Percentiles rank a stretch among this genome's conserved stretches.
Evolutionary conservation across 176 grass and related monocot species (phyloP).

Genomic region (Oryza meyeriana): DNA sequence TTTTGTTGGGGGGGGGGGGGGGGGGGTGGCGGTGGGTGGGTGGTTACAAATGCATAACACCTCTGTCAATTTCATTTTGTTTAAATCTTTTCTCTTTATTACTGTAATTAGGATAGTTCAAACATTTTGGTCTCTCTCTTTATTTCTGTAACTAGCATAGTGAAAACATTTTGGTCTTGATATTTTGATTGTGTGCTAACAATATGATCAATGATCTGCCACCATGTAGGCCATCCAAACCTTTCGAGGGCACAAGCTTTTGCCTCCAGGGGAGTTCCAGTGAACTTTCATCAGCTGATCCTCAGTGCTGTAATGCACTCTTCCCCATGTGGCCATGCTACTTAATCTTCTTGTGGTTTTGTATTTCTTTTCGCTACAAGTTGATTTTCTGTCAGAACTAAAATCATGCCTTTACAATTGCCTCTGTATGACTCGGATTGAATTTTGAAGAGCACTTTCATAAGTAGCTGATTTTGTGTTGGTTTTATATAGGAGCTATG

Average conservation of each 20-base stretch:
- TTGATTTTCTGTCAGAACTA: background rate
- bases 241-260: conserved; percentile 28
- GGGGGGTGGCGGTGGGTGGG: too few species aligned
- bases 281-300: conserved; percentile 48
- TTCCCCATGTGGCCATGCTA: background rate
- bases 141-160: background rate
- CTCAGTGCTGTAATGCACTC: conserved; percentile 44
- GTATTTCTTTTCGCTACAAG: background rate
- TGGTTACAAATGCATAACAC: background rate
- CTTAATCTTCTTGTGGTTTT: conserved; percentile 2
- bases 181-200: background rate
- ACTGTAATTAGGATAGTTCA: background rate
- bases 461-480: background rate
- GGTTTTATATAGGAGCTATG: background rate
- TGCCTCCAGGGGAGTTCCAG: conserved; percentile 22
- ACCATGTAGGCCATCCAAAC: conserved; percentile 43
- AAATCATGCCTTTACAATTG: background rate
- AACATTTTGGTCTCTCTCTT: background rate
- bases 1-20: too few species aligned
- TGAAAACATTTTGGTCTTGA: background rate
- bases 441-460: background rate
- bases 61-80: background rate
- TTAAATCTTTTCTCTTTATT: background rate
- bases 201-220: background rate
- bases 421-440: background rate